Percentiles rank a stretch among this genome's conserved stretches.
Evolutionary conservation across 192 early-diverging fungal genomes (phyloP).

Genomic region (Mortierella antarctica): DNA sequence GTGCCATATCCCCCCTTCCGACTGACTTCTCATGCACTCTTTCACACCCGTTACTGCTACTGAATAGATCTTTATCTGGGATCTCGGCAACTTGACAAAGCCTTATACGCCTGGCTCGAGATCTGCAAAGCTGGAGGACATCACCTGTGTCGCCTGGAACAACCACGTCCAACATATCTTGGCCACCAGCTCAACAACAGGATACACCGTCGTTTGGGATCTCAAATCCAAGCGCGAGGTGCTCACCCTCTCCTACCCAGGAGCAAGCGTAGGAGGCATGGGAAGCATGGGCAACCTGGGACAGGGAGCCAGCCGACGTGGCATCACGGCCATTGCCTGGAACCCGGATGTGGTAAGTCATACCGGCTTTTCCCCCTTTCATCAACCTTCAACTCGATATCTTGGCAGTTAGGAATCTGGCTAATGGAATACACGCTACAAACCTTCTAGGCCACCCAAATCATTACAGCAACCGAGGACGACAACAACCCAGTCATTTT

Average conservation of each 20-base stretch:
- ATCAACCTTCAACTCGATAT: neutral
- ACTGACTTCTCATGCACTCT: neutral
- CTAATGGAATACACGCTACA: neutral
- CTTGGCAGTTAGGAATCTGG: too few relatives aligned
- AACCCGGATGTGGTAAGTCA: conserved; percentile 82
- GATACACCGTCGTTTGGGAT: conserved; percentile 97
- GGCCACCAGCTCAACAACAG: conserved; percentile 90
- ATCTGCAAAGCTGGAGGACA: conserved; percentile 87
- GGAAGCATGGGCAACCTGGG: conserved; percentile 56
- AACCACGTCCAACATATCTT: conserved; percentile 92
- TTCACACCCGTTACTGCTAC: neutral
- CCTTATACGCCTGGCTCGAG: conserved; percentile 89
- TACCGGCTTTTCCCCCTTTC: neutral
- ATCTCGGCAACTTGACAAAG: conserved; percentile 86
- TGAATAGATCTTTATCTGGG: conserved; percentile 91
- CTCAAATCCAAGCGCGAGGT: conserved; percentile 88
- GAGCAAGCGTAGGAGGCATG: conserved; percentile 55
- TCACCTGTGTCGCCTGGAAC: conserved; percentile 94
- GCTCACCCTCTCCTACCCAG: conserved; percentile 74
- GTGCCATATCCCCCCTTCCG: neutral
- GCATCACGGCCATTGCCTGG: conserved; percentile 89
- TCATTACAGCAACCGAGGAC: conserved; percentile 93
- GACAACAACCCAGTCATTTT: conserved; percentile 89
- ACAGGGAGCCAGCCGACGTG: conserved; percentile 68
- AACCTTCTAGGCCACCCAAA: conserved; percentile 81